Evolutionary conservation across 139 green algal species (phyloP).

Genomic region (Chlorella sp.): DNA sequence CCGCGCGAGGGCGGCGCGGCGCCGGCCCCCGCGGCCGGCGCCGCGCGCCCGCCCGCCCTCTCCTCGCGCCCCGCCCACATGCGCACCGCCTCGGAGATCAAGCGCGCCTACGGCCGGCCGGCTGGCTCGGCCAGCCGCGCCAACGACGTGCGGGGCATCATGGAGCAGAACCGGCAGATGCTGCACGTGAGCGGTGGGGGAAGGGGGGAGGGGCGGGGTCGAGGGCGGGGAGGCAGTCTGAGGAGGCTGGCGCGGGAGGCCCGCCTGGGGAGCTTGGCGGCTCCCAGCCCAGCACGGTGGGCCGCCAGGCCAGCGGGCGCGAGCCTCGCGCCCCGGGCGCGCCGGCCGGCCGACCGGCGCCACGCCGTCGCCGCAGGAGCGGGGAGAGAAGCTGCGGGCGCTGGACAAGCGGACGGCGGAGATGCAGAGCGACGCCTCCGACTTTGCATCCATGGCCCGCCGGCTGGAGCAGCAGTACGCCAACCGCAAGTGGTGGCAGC

Average conservation of each 20-base stretch:
- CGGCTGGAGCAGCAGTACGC: constrained; percentile 33
- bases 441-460: constrained; percentile 50
- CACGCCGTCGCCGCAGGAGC: too few relatives aligned
- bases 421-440: constrained; percentile 42
- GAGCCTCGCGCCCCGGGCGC: too few relatives aligned
- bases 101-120: constrained; percentile 42
- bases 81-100: constrained; percentile 45
- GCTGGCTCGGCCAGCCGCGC: constrained; percentile 12
- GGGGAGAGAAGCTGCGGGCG: constrained; percentile 44
- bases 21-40: too few relatives aligned
- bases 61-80: not conserved
- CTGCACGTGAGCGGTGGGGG: too few relatives aligned
- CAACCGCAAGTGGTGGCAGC: constrained; percentile 59
- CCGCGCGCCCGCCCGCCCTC: not conserved
- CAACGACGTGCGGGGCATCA: constrained; percentile 16
- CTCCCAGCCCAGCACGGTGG: too few relatives aligned
- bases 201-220: too few relatives aligned
- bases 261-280: too few relatives aligned
- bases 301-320: too few relatives aligned
- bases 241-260: too few relatives aligned
- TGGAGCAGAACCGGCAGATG: constrained; percentile 43
- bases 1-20: not conserved
- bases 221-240: too few relatives aligned
- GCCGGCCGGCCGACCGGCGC: too few relatives aligned
- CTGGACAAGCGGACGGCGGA: constrained; percentile 44